Base-by-base conservation (phyloP, 768 basidiomycete genomes). In the Termitomyces sp. region DNA sequence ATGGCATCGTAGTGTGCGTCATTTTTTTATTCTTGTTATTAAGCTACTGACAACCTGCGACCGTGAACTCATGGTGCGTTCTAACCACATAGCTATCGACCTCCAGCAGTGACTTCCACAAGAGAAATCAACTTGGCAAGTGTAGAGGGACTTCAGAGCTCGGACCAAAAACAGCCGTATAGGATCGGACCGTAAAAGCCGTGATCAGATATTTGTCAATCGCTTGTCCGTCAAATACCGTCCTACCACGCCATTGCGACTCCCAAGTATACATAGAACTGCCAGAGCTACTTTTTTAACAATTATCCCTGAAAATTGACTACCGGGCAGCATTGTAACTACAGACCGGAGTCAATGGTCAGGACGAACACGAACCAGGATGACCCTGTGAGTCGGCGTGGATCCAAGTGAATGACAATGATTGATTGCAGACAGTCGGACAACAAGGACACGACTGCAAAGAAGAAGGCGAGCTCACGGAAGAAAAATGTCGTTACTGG, bases 401-500 rank as follows among this genome's bases (percentile, higher is more conserved):
- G 33, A 53, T 42, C 38, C 52, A 45, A 33, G 41, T 55, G 46
- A 51, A 60, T 16, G 47, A 25, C 58, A 55, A 53, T 43, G 42
- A 42, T 53, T 56, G 29, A 39, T 41, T 49, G 51, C 35, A 16
- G 44, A 43, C 38, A 71, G 68, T 54, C 63, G 33, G 68, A 66
- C 23, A 62, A 64, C 56, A 66, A 68, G 53, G 70, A 68, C 20
- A 56, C 66, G 7, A 55, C 65, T 9, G 41, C 56, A 45, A 68
- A 63, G 58, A 69, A 63, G 52, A 61, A 51, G 42, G 38, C 23
- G n/a, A 31, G 56, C 25, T 27, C 52, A 25, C 50, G 57, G 22
- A 76, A 75, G 66, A 83, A 83, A 75, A 82, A 81, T 58, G 61
- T 69, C 15, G 62, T 69, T 3, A 75, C 76, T 57, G 79, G 81